These are phyloP conservation scores for Singerocomus rubriflavus DNA, from an alignment of 1,284 basidiomycete genomes.

Conservation along the genomic window DNA sequence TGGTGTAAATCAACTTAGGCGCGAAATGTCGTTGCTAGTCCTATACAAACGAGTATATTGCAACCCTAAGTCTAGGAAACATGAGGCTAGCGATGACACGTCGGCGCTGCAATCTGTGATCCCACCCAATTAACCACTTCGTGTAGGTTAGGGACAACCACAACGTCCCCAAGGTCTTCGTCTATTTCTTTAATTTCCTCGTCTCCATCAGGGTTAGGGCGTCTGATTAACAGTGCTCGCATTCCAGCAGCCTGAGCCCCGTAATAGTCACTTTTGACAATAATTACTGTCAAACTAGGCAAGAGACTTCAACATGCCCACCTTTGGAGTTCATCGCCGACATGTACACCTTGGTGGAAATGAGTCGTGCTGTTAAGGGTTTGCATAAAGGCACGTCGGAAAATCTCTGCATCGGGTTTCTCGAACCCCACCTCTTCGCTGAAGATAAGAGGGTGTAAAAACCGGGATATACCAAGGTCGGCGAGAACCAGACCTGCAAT, in stretches of 20 bases:
- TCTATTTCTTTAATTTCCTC: slow-evolving; percentile 44
- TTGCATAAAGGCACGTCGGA: slow-evolving; percentile 41
- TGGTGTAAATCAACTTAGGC: background rate
- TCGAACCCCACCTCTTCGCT: slow-evolving; percentile 65
- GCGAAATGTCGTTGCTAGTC: background rate
- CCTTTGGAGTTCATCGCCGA: slow-evolving; percentile 70
- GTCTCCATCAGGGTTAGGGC: slow-evolving; percentile 47
- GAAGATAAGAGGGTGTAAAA: slow-evolving; percentile 53
- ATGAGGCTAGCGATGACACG: background rate
- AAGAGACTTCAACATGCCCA: slow-evolving; percentile 31
- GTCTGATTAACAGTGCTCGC: slow-evolving; percentile 53
- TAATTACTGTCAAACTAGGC: slow-evolving; percentile 8
- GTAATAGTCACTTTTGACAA: slow-evolving; percentile 56
- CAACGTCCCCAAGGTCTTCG: slow-evolving; percentile 39
- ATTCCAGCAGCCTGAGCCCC: slow-evolving; percentile 61
- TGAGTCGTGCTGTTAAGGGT: slow-evolving; percentile 26
- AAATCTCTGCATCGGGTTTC: slow-evolving; percentile 64
- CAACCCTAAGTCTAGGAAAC: background rate
- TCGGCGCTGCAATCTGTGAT: slow-evolving; percentile 10
- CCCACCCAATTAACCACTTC: slow-evolving; percentile 38
- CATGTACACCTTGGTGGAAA: slow-evolving; percentile 53
- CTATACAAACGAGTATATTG: background rate
- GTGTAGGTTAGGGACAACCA: slow-evolving; percentile 41
- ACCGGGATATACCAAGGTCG: slow-evolving; percentile 52
- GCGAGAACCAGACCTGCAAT: slow-evolving; percentile 49